Percentiles rank a stretch among this genome's conserved stretches.
Conservation (phyloP, 257 asterid species). For the Asclepias syriaca region DNA sequence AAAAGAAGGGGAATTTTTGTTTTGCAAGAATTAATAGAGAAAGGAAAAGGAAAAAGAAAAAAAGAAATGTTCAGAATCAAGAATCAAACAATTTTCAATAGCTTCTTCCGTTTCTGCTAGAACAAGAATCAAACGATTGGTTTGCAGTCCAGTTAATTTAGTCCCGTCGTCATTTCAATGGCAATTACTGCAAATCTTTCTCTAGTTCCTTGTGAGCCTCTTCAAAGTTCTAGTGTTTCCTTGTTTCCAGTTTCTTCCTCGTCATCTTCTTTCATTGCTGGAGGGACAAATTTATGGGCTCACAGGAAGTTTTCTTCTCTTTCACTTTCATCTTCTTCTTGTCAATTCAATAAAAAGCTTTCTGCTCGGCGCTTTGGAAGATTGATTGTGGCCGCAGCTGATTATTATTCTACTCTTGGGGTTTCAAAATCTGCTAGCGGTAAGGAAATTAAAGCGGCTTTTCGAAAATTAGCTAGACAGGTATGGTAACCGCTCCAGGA, state of each 20-base stretch:
- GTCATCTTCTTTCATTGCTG: slow-evolving; percentile 50
- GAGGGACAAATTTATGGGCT: slow-evolving; percentile 43
- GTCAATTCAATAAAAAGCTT: slow-evolving; percentile 52
- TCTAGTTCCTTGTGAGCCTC: slow-evolving; percentile 34
- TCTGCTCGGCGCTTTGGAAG: slow-evolving; percentile 59
- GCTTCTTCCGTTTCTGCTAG: slow-evolving; percentile 21
- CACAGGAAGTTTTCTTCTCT: slow-evolving; percentile 34
- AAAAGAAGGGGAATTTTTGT: not conserved
- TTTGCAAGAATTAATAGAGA: not conserved
- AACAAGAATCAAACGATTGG: slow-evolving; percentile 32
- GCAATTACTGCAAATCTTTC: slow-evolving; percentile 40
- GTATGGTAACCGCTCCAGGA: slow-evolving; percentile 26
- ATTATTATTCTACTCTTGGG: slow-evolving; percentile 93
- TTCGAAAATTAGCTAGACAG: slow-evolving; percentile 93
- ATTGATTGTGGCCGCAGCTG: slow-evolving; percentile 77
- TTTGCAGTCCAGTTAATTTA: slow-evolving; percentile 17
- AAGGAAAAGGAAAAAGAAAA: no score
- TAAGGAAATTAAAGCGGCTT: slow-evolving; percentile 94
- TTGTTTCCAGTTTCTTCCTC: slow-evolving; percentile 19
- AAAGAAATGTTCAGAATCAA: slow-evolving; percentile 22
- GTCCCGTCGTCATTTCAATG: slow-evolving; percentile 32
- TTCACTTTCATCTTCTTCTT: slow-evolving; percentile 37
- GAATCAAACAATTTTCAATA: slow-evolving; percentile 7
- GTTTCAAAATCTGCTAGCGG: slow-evolving; percentile 74
- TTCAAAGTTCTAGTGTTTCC: slow-evolving; percentile 12